Evolutionary conservation across 108 stramenopile species (phyloP).

Genomic region (Tribonema minus): DNA sequence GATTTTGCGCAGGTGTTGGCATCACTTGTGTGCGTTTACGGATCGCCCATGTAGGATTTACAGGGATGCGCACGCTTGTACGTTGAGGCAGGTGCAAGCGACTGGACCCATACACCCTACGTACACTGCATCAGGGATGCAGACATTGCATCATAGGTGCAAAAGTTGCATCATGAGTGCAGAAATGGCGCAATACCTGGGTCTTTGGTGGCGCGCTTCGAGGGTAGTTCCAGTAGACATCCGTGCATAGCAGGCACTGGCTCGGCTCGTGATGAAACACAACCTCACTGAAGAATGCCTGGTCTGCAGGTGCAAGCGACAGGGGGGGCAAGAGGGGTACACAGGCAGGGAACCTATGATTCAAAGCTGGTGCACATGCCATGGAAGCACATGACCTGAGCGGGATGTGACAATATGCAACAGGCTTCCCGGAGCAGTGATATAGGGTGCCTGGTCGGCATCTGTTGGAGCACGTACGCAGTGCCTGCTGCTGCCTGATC

Average conservation of each 20-base stretch:
- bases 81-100: no score
- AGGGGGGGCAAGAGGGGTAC: not conserved
- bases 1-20: no score
- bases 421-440: not conserved
- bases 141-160: no score
- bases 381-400: not conserved
- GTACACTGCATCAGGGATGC: no score
- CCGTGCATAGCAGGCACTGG: slow-evolving; percentile 1
- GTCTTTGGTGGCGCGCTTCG: not conserved
- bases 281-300: not conserved
- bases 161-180: no score
- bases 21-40: no score
- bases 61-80: no score
- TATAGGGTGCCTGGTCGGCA: not conserved
- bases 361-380: not conserved
- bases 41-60: no score
- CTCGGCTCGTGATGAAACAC: slow-evolving; percentile 16
- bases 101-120: no score
- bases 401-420: not conserved
- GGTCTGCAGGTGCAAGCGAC: not conserved
- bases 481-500: no score
- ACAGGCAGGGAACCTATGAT: not conserved
- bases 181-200: no score
- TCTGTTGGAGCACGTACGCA: no score
- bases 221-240: slow-evolving; percentile 29